Percentiles rank a stretch among this genome's conserved stretches.
Conservation (phyloP, 2,329 filamentous ascomycete species). For the Aureobasidium sp. region DNA sequence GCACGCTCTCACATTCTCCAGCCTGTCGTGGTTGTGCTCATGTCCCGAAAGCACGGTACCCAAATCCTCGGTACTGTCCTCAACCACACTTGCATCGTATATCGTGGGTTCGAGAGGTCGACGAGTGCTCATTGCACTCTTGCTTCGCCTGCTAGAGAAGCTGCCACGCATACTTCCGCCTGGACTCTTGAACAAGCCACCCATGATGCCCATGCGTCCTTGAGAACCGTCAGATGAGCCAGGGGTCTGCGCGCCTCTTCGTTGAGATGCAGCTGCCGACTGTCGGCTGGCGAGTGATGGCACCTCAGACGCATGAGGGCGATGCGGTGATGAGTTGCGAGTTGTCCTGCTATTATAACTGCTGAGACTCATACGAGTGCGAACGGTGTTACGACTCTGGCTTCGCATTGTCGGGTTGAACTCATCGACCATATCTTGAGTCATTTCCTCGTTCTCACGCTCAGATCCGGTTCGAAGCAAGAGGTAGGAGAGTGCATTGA, state of each 20-base stretch:
- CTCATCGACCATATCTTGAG: conserved; percentile 55
- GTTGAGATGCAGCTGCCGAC: background rate
- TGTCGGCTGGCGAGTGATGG: conserved; percentile 16
- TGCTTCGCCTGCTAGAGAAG: conserved; percentile 38
- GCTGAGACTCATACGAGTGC: conserved; percentile 30
- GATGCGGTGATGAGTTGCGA: conserved; percentile 53
- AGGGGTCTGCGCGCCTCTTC: background rate
- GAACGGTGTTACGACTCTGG: conserved; percentile 44
- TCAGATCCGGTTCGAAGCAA: conserved; percentile 60
- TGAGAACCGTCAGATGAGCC: conserved; percentile 4
- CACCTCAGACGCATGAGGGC: conserved; percentile 14
- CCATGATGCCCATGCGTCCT: conserved; percentile 27
- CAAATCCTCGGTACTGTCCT: conserved; percentile 70
- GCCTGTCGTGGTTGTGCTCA: conserved; percentile 63
- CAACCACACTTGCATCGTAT: conserved; percentile 51
- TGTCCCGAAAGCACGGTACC: conserved; percentile 64
- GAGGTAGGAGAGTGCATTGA: conserved; percentile 90
- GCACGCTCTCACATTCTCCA: conserved; percentile 94
- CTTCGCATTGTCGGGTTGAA: conserved; percentile 62
- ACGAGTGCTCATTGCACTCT: conserved; percentile 25
- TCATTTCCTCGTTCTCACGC: conserved; percentile 45
- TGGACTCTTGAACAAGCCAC: conserved; percentile 37
- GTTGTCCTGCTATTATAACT: conserved; percentile 42
- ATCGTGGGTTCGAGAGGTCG: conserved; percentile 23
- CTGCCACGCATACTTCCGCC: conserved; percentile 32